phyloP scores from a whole-genome alignment of 2,329 filamentous ascomycete species.

The Aureobasidium sp. region DNA sequence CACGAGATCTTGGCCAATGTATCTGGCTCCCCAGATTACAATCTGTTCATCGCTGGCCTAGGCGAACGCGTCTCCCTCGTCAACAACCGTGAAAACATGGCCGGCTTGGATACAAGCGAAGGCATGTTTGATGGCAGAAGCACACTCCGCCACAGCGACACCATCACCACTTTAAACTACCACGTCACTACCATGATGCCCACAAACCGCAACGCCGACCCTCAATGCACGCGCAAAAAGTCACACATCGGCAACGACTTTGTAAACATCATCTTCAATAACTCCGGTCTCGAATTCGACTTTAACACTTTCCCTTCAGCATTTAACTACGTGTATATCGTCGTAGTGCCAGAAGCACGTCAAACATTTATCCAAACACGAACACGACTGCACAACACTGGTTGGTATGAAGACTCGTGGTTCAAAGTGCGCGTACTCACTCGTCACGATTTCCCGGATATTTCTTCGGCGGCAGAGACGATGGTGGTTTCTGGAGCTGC shows the following conservation, averaged over 20 bases:
- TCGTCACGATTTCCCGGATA: constrained; percentile 80
- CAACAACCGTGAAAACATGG: constrained; percentile 82
- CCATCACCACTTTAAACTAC: constrained; percentile 91
- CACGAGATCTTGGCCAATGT: constrained; percentile 80
- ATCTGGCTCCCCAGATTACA: constrained; percentile 79
- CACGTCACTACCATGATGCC: constrained; percentile 98
- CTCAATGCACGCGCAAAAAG: constrained; percentile 72
- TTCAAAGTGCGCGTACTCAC: constrained; percentile 87
- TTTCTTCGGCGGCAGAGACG: constrained; percentile 80
- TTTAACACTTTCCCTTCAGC: constrained; percentile 91
- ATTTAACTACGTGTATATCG: constrained; percentile 96
- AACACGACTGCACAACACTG: constrained; percentile 35
- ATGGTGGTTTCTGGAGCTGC: constrained; percentile 83
- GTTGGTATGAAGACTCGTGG: constrained; percentile 35
- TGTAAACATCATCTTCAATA: constrained; percentile 97
- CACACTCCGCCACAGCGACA: constrained; percentile 89
- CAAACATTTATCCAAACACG: constrained; percentile 66
- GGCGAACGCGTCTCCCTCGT: constrained; percentile 76
- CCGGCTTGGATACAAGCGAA: constrained; percentile 73
- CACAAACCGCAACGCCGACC: constrained; percentile 69
- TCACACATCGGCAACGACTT: constrained; percentile 94
- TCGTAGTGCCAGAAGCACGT: constrained; percentile 81
- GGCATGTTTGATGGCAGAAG: constrained; percentile 72
- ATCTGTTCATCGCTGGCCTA: constrained; percentile 72
- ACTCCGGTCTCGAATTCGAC: constrained; percentile 80